Evolutionary conservation across 306 rosid species (phyloP).

Genomic region (Begonia masoniana): DNA sequence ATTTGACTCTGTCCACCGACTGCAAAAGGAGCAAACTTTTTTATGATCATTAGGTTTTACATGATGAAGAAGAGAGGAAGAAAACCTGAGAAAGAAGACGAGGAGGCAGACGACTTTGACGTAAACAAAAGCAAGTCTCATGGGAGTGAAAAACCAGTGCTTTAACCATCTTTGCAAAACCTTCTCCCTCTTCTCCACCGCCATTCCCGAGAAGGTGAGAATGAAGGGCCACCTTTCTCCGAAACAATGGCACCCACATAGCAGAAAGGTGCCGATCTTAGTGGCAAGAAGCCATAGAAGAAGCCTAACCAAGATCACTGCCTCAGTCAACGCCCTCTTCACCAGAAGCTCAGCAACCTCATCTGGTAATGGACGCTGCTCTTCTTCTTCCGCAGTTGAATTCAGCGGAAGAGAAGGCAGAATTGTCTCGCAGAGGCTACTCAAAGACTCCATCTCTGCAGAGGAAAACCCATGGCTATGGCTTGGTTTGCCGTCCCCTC

Average conservation of each 20-base stretch:
- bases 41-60: too few relatives aligned
- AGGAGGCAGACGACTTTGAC: conserved; percentile 35
- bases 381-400: conserved; percentile 7
- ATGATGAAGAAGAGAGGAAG: not conserved
- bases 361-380: conserved; percentile 30
- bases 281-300: conserved; percentile 44
- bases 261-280: conserved; percentile 48
- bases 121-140: conserved; percentile 43
- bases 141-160: conserved; percentile 38
- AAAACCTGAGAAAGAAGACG: conserved; percentile 57
- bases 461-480: conserved; percentile 37
- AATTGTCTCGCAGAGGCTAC: conserved; percentile 53
- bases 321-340: conserved; percentile 42
- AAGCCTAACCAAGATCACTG: conserved; percentile 27
- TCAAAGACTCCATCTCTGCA: conserved; percentile 45
- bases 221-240: conserved; percentile 52
- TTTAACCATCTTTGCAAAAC: conserved; percentile 48
- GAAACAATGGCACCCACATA: conserved; percentile 51
- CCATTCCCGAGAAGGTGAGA: conserved; percentile 28
- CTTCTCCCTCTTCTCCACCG: conserved; percentile 52
- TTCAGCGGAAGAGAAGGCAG: conserved; percentile 44
- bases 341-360: conserved; percentile 45
- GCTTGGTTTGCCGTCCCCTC: conserved; percentile 5
- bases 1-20: too few relatives aligned
- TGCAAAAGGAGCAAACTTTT: not conserved